Evolutionary conservation across 202 grass and related monocot genomes (phyloP).

Genomic region (Cymbopogon flexuosus): DNA sequence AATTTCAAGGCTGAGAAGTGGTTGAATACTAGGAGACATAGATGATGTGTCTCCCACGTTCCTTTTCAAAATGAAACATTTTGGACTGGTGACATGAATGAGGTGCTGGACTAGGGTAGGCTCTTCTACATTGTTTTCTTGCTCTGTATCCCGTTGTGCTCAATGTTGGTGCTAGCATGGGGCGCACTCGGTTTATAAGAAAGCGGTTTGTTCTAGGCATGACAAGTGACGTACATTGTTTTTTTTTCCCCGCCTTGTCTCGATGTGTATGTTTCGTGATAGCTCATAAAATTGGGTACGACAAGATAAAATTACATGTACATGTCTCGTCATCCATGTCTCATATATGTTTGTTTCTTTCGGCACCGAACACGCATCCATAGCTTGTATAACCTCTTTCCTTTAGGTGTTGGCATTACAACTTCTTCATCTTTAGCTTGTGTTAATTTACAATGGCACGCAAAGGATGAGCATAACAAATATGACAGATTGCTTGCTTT

Average conservation of each 20-base stretch:
- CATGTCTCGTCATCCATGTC: background rate
- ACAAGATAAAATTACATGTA: background rate
- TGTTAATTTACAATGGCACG: background rate
- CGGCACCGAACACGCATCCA: fast-evolving
- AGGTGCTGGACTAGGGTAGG: background rate
- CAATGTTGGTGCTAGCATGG: background rate
- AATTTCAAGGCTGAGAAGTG: background rate
- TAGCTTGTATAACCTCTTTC: background rate
- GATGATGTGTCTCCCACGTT: background rate
- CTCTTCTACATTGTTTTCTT: background rate
- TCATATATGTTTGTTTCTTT: background rate
- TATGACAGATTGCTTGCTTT: background rate
- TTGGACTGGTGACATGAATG: background rate
- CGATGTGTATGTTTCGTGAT: background rate
- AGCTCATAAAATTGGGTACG: background rate
- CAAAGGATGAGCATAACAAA: background rate
- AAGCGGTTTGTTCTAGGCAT: background rate
- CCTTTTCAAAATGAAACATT: background rate
- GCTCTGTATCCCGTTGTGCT: background rate
- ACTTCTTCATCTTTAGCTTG: background rate
- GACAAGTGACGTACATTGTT: background rate
- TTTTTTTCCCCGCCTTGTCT: background rate
- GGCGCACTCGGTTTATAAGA: background rate
- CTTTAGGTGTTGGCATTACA: background rate
- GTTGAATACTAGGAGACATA: background rate